These are phyloP conservation scores for Paraphaeosphaeria minitans DNA, from an alignment of 2,329 filamentous ascomycete species.

Conservation along the genomic window DNA sequence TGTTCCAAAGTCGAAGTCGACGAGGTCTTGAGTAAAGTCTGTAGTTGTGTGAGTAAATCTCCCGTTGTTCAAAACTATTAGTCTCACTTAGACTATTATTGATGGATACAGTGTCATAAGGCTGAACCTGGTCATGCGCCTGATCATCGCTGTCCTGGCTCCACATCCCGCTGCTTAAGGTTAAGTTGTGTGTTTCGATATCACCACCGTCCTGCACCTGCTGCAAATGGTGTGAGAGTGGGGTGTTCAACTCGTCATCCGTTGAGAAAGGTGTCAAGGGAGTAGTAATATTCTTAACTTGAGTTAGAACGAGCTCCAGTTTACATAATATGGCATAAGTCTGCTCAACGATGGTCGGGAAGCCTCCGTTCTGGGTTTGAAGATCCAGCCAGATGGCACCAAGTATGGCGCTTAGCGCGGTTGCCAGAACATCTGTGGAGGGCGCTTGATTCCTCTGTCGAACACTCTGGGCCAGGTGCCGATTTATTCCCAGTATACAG, in stretches of 20 bases:
- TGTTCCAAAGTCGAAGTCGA: neutral
- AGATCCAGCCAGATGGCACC: conserved; percentile 18
- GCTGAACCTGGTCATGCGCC: too few relatives aligned
- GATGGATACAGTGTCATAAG: too few relatives aligned
- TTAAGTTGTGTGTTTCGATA: too few relatives aligned
- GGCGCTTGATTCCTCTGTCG: conserved; percentile 11
- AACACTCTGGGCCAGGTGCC: conserved; percentile 11
- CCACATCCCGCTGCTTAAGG: too few relatives aligned
- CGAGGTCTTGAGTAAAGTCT: neutral
- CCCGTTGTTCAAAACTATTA: too few relatives aligned
- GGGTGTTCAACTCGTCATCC: neutral
- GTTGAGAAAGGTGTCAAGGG: neutral
- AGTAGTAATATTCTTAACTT: neutral
- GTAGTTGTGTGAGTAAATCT: neutral
- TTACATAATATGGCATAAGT: neutral
- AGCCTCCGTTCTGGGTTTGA: conserved; percentile 1
- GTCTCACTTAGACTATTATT: too few relatives aligned
- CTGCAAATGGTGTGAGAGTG: neutral
- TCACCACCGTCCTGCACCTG: too few relatives aligned
- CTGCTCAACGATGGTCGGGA: neutral
- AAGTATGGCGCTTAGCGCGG: conserved; percentile 14
- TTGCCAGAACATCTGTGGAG: conserved; percentile 9
- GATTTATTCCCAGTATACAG: conserved; percentile 7
- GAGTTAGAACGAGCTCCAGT: neutral
- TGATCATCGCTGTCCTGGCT: too few relatives aligned